Evolutionary conservation across 306 rosid species (phyloP).

Genomic region (Medicago lupulina): DNA sequence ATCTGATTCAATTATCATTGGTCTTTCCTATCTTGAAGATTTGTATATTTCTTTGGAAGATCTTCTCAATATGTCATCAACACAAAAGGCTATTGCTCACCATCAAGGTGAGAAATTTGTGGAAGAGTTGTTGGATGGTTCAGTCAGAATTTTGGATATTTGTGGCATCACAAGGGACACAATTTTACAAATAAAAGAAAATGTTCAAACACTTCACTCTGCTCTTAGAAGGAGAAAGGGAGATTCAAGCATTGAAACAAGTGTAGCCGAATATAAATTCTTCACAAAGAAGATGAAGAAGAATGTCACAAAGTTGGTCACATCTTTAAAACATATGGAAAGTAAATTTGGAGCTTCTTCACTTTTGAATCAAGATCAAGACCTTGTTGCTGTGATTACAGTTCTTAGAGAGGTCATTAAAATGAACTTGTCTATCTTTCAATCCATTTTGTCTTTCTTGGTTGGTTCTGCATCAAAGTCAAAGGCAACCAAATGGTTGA

Average conservation of each 20-base stretch:
- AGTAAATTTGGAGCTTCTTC: conserved; percentile 44
- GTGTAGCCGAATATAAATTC: conserved; percentile 46
- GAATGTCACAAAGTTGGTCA: conserved; percentile 49
- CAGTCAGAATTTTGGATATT: conserved; percentile 61
- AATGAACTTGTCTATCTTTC: conserved; percentile 50
- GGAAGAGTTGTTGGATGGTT: conserved; percentile 67
- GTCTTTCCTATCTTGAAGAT: background rate
- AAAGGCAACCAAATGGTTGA: conserved; percentile 50
- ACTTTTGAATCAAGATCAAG: conserved; percentile 28
- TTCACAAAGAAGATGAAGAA: conserved; percentile 67
- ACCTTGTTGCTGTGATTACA: conserved; percentile 36
- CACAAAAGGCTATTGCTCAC: background rate
- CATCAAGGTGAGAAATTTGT: conserved; percentile 10
- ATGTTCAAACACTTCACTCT: conserved; percentile 63
- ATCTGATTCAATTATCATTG: background rate
- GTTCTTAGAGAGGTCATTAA: conserved; percentile 47
- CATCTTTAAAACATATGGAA: conserved; percentile 50
- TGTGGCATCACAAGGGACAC: conserved; percentile 68
- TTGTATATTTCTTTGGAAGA: background rate
- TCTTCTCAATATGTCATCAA: background rate
- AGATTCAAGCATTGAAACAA: conserved; percentile 50
- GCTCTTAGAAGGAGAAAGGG: conserved; percentile 69
- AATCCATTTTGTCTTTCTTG: conserved; percentile 51
- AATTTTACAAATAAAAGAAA: conserved; percentile 51
- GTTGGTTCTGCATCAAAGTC: conserved; percentile 44